These are phyloP conservation scores for Candida vaughaniae DNA, from an alignment of 805 yeast species.

Conservation along the genomic window DNA sequence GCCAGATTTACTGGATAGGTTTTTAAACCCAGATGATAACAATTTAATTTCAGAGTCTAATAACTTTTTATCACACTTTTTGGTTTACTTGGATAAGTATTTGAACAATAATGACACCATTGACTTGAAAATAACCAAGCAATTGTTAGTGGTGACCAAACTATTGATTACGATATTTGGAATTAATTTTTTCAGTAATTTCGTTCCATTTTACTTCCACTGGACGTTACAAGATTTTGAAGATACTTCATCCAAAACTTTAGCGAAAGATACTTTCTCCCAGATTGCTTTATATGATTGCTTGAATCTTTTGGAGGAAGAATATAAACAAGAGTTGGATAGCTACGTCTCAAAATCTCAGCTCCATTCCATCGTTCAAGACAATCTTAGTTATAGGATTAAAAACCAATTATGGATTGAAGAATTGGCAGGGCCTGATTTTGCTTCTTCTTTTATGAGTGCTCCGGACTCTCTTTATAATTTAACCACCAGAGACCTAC, in stretches of 20 bases:
- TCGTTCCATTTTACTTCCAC: constrained; percentile 44
- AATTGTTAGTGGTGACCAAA: constrained; percentile 21
- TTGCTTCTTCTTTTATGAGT: no score
- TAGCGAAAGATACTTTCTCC: constrained; percentile 32
- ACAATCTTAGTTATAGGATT: constrained; percentile 27
- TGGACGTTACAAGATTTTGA: constrained; percentile 30
- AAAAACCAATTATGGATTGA: constrained; percentile 26
- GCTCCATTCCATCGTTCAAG: constrained; percentile 3
- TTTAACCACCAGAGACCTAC: constrained; percentile 19
- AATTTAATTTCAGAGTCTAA: constrained; percentile 41
- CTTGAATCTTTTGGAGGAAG: constrained; percentile 26
- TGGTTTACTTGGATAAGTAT: constrained; percentile 35
- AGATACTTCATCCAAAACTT: constrained; percentile 7
- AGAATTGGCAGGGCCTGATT: constrained; percentile 18
- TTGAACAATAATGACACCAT: constrained; percentile 22
- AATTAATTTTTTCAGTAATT: constrained; percentile 45
- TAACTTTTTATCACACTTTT: constrained; percentile 40
- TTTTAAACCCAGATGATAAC: constrained; percentile 39
- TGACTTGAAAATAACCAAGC: constrained; percentile 22
- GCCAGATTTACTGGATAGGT: constrained; percentile 13
- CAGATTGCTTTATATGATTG: constrained; percentile 25
- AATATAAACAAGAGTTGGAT: constrained; percentile 23
- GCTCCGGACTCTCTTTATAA: not conserved
- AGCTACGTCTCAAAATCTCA: constrained; percentile 14
- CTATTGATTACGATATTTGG: constrained; percentile 38